Evolutionary conservation across 1,284 basidiomycete species (phyloP).

Genomic region (Malassezia furfur): DNA sequence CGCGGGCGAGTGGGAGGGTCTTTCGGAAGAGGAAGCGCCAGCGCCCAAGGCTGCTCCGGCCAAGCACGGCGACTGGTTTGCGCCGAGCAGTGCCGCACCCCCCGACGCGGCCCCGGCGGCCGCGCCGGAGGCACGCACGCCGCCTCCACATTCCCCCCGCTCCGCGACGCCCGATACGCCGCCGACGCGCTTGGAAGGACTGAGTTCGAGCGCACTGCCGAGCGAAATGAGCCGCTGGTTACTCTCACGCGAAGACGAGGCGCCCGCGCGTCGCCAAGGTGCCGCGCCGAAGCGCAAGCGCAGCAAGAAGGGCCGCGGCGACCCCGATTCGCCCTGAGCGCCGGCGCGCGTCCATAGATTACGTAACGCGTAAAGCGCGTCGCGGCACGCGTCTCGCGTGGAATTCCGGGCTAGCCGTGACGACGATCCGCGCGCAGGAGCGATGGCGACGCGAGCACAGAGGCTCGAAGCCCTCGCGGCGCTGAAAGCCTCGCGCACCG

Average conservation of each 20-base stretch:
- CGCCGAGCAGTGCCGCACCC: background rate
- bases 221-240: conserved; percentile 14
- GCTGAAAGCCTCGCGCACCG: conserved; percentile 40
- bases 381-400: background rate
- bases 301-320: conserved; percentile 11
- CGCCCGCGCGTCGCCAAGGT: background rate
- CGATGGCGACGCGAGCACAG: conserved; percentile 29
- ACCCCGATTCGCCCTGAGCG: background rate
- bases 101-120: background rate
- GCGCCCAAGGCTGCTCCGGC: background rate
- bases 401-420: background rate
- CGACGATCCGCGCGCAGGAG: background rate
- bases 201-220: conserved; percentile 12
- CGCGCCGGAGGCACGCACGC: background rate
- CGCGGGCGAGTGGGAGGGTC: conserved; percentile 69
- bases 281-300: conserved; percentile 6
- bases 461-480: conserved; percentile 39
- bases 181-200: conserved; percentile 10
- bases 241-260: conserved; percentile 10
- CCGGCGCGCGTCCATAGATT: conserved; percentile 3
- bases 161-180: background rate
- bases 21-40: conserved; percentile 48
- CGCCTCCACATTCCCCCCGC: background rate
- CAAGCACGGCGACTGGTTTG: conserved; percentile 2
- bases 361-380: conserved; percentile 1